Percentiles rank a stretch among this genome's conserved stretches.
These are phyloP conservation scores for Asterionellopsis glacialis DNA, from an alignment of 108 stramenopile genomes.

Conservation along the genomic window DNA sequence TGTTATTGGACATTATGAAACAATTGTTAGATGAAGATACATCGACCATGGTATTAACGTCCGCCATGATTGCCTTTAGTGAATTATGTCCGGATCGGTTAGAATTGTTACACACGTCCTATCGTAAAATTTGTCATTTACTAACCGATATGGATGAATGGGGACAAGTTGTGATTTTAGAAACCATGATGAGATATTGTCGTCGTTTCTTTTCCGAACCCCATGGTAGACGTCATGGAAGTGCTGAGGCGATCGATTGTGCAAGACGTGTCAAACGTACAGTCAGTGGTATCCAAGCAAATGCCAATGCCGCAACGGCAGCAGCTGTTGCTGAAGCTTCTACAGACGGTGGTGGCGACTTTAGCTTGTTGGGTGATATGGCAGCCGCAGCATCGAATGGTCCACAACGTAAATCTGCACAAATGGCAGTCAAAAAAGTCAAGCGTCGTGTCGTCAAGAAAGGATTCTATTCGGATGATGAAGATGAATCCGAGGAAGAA, in stretches of 20 bases:
- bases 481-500: constrained; percentile 89
- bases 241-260: constrained; percentile 76
- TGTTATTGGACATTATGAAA: constrained; percentile 55
- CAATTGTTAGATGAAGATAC: constrained; percentile 68
- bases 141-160: constrained; percentile 99
- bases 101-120: constrained; percentile 88
- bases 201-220: constrained; percentile 86
- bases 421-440: constrained; percentile 19
- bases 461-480: constrained; percentile 97
- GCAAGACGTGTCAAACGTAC: constrained; percentile 65
- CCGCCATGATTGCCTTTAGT: constrained; percentile 83
- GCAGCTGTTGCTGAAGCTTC: not conserved
- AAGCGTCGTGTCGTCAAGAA: constrained; percentile 86
- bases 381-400: constrained; percentile 7
- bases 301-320: not conserved
- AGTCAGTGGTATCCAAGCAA: constrained; percentile 10
- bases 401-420: constrained; percentile 11
- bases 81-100: constrained; percentile 91
- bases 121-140: constrained; percentile 94
- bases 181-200: constrained; percentile 85
- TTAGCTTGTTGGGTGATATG: constrained; percentile 1
- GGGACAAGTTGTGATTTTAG: constrained; percentile 90
- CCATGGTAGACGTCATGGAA: constrained; percentile 38
- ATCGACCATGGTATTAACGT: constrained; percentile 93
- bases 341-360: not conserved